A percentile compares a stretch with the other conserved stretches of the same genome.
Evolutionary conservation across 1,284 basidiomycete genomes (phyloP).

Genomic region (Baeospora myosura): DNA sequence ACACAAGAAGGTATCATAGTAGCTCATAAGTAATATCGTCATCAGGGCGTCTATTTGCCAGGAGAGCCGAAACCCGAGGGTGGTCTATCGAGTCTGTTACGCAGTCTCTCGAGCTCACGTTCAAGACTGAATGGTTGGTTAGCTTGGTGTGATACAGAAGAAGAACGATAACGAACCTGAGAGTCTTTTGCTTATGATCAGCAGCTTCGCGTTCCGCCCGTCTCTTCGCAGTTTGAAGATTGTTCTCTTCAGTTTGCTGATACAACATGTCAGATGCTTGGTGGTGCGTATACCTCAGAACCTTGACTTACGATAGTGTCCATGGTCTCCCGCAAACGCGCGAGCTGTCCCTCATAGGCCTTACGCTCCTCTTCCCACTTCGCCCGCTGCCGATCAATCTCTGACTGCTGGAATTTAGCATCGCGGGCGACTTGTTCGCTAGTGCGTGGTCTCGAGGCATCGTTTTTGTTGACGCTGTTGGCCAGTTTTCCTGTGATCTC

Average conservation of each 20-base stretch:
- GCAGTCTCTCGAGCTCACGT: conserved; percentile 61
- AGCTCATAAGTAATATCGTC: too few relatives aligned
- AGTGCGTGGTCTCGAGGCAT: conserved; percentile 33
- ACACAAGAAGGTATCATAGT: too few relatives aligned
- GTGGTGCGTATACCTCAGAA: background rate
- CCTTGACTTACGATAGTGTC: conserved; percentile 45
- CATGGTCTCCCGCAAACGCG: conserved; percentile 47
- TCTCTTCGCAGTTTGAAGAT: conserved; percentile 63
- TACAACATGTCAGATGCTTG: background rate
- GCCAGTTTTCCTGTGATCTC: conserved; percentile 61
- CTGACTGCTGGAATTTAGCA: conserved; percentile 44
- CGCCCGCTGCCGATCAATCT: conserved; percentile 51
- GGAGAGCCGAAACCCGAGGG: conserved; percentile 21
- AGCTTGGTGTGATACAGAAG: conserved; percentile 8
- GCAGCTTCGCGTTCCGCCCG: conserved; percentile 69
- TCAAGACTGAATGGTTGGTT: conserved; percentile 41
- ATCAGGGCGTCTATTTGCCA: too few relatives aligned
- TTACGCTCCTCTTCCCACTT: conserved; percentile 62
- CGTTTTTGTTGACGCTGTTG: conserved; percentile 41
- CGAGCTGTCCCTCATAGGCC: conserved; percentile 50
- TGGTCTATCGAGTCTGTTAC: conserved; percentile 53
- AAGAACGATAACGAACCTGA: conserved; percentile 43
- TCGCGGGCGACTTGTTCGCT: conserved; percentile 50
- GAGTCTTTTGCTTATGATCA: conserved; percentile 63
- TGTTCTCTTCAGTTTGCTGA: conserved; percentile 66